Base-by-base conservation (phyloP, 1,284 basidiomycete genomes). In the Tylopilus sp. region DNA sequence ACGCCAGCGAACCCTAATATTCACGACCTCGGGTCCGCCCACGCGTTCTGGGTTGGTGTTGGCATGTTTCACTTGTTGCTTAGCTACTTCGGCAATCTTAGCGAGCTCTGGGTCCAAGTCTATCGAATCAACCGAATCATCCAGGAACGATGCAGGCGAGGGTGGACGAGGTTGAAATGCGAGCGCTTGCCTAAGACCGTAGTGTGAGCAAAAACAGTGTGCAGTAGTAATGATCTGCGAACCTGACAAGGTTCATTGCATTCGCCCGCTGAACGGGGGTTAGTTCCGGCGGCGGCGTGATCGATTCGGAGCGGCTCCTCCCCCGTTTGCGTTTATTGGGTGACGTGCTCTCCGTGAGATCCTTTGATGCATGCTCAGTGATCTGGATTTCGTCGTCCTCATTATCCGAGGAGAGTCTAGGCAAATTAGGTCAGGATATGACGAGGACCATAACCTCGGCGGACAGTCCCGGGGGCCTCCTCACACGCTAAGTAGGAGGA, bases 281-380 rank as follows among this genome's bases (percentile, higher is more conserved):
- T 13, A 89, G 61, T 19, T 71, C 71, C 1, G 86, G 86, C 3
- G 87, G 86, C 9, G 86, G 86, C 2, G 86, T 89, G 33, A 89
- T 75, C 3, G 86, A 88, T 28, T 70, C 68, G 16, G 86, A 88
- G 30, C 80, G 80, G 61, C 78, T 82, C 29, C 79, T 74, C 16
- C 54, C 69, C 51, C 71, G 75, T 66, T 72, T 77, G 46, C 68
- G 70, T 51, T 74, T 75, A 46, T 42, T 61, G 33, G 43, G 56
- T 6, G 56, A 54, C 9, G 35, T 12, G 18, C 56, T 50, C 19
- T 44, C 47, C 19, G 44, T 34, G 43, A 56, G 55, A 45, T 54
- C 54, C 26, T 51, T 55, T 50, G 61, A 54, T 31, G 65, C 60
- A 23, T 62, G 59, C 9, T 71, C 68, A 26, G 66, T 53, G 23